These are phyloP conservation scores for Flaveria bidentis DNA, from an alignment of 129 eudicot genomes.

Conservation along the genomic window DNA sequence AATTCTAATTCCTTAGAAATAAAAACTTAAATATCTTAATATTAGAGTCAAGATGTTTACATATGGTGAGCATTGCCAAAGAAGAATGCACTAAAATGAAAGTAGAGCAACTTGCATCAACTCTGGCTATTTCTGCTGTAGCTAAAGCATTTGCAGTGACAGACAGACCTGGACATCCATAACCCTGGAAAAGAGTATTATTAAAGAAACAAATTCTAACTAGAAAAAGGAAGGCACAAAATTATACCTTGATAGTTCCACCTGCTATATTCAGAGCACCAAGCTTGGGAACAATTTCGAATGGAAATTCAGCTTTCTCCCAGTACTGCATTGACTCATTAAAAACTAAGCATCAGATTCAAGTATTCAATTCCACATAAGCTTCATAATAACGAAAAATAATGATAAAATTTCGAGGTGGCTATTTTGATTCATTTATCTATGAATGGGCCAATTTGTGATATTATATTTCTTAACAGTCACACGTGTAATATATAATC, in stretches of 20 bases:
- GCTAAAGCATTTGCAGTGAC: conserved; percentile 85
- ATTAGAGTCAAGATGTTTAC: conserved; percentile 40
- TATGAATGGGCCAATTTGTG: neutral
- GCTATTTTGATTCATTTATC: neutral
- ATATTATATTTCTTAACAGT: neutral
- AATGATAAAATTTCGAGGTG: neutral
- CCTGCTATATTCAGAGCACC: conserved; percentile 84
- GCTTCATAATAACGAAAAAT: neutral
- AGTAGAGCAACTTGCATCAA: conserved; percentile 97
- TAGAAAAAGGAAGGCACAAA: neutral
- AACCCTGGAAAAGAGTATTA: conserved; percentile 56
- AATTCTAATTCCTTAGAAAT: neutral
- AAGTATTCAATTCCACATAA: neutral
- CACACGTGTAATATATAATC: neutral
- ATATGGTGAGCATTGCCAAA: conserved; percentile 95
- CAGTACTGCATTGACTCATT: conserved; percentile 68
- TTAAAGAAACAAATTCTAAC: conserved; percentile 6
- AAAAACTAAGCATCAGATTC: conserved; percentile 28
- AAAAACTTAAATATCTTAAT: neutral
- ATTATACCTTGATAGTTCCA: conserved; percentile 82
- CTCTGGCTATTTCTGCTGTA: conserved; percentile 88
- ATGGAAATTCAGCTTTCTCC: conserved; percentile 99
- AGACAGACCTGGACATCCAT: conserved; percentile 89
- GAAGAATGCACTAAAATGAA: conserved; percentile 96
- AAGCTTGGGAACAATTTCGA: conserved; percentile 82